Conservation (phyloP, 1,284 basidiomycete genomes). For the Tremellales sp. region DNA sequence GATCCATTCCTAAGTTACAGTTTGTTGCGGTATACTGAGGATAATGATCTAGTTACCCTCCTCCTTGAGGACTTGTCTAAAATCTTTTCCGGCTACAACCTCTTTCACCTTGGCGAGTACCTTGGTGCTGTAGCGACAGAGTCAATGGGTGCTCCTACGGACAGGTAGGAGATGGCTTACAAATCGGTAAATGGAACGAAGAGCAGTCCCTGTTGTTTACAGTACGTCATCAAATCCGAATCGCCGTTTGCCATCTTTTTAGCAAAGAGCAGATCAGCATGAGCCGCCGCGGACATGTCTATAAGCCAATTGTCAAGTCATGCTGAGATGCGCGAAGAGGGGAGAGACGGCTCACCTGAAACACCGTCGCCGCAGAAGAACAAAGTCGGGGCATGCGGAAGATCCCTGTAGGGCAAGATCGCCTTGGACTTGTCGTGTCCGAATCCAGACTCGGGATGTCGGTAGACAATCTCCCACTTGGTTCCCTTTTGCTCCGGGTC, state of each 20-base stretch:
- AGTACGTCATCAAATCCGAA: constrained; percentile 80
- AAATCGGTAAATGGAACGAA: constrained; percentile 49
- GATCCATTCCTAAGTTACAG: background rate
- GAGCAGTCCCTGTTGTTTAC: constrained; percentile 51
- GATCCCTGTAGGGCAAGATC: constrained; percentile 75
- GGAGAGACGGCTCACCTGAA: constrained; percentile 58
- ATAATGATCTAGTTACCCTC: constrained; percentile 16
- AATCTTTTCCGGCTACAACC: constrained; percentile 58
- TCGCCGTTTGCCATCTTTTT: constrained; percentile 72
- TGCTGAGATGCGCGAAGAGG: background rate
- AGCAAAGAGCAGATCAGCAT: constrained; percentile 86
- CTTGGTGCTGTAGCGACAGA: constrained; percentile 57
- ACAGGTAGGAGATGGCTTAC: constrained; percentile 18
- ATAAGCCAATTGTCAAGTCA: constrained; percentile 2
- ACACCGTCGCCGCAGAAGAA: constrained; percentile 97
- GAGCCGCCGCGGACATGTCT: constrained; percentile 85
- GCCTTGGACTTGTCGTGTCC: constrained; percentile 92
- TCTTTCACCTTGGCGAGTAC: constrained; percentile 53
- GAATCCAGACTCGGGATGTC: constrained; percentile 79
- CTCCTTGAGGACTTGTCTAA: constrained; percentile 45
- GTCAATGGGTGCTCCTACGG: constrained; percentile 8
- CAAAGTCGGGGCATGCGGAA: constrained; percentile 67
- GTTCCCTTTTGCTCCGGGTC: constrained; percentile 57
- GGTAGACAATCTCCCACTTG: constrained; percentile 77
- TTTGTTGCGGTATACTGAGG: background rate